phyloP scores from a whole-genome alignment of 2,329 filamentous ascomycete genomes.

The Clathrospora elynae region DNA sequence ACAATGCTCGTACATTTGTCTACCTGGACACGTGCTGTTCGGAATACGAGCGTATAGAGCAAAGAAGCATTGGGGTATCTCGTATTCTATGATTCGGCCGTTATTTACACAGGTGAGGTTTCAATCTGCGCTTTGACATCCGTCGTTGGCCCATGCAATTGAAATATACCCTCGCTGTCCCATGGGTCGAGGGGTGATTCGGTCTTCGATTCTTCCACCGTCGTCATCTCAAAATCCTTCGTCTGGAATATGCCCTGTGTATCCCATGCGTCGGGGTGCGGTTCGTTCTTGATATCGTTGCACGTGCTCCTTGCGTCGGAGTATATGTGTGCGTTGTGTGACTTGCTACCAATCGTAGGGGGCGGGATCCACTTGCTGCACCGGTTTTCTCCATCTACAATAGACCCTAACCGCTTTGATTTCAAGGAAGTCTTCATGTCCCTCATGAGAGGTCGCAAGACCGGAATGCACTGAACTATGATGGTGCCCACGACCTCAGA shows the following conservation, averaged over 20 bases:
- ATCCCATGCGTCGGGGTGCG: constrained; percentile 27
- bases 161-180: too few relatives aligned
- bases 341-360: constrained; percentile 14
- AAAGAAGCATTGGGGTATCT: too few relatives aligned
- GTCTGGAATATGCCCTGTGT: constrained; percentile 34
- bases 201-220: too few relatives aligned
- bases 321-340: constrained; percentile 30
- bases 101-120: constrained; percentile 2
- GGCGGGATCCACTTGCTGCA: constrained; percentile 23
- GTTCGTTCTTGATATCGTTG: constrained; percentile 21
- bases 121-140: too few relatives aligned
- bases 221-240: constrained; percentile 32
- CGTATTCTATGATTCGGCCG: neutral
- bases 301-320: constrained; percentile 25
- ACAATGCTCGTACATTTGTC: too few relatives aligned
- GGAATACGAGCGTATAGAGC: too few relatives aligned
- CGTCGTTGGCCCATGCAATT: neutral
- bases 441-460: constrained; percentile 56
- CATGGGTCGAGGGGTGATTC: too few relatives aligned
- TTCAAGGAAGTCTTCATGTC: constrained; percentile 50
- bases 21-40: too few relatives aligned
- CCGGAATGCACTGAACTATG: constrained; percentile 61
- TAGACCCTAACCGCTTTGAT: constrained; percentile 39
- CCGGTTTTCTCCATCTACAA: constrained; percentile 11
- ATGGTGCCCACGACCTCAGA: constrained; percentile 61